phyloP scores from a whole-genome alignment of 495 filamentous ascomycete genomes.

The Aspergillus olivimuriae region DNA sequence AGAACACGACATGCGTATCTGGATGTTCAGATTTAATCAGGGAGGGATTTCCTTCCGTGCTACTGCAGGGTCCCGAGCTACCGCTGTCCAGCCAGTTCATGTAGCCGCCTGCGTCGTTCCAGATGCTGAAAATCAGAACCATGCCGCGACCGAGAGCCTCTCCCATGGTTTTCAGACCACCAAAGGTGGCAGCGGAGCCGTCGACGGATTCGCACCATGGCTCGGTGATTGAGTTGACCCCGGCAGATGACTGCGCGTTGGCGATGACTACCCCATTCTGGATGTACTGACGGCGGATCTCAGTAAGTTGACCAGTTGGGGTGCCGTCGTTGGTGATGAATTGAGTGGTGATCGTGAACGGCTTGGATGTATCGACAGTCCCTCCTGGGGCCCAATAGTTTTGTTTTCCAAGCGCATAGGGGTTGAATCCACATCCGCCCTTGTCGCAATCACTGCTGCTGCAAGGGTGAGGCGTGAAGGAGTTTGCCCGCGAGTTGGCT shows the following conservation, averaged over 20 bases:
- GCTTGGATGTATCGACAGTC: constrained; percentile 4
- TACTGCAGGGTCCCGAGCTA: constrained; percentile 51
- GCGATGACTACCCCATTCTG: constrained; percentile 2
- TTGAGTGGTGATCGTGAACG: constrained; percentile 5
- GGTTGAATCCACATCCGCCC: constrained; percentile 4
- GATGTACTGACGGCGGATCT: constrained; percentile 6
- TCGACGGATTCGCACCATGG: not conserved
- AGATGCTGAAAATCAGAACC: constrained; percentile 57
- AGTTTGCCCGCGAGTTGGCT: constrained; percentile 1
- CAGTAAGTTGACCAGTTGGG: not conserved
- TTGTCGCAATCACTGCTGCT: not conserved
- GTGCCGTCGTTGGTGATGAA: constrained; percentile 4
- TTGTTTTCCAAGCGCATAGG: not conserved
- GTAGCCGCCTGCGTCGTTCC: constrained; percentile 49
- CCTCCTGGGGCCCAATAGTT: constrained; percentile 1
- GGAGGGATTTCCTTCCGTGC: not conserved
- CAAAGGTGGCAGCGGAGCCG: not conserved
- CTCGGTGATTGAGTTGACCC: not conserved
- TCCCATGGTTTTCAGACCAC: constrained; percentile 2
- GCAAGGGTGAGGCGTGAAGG: constrained; percentile 2
- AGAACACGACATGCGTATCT: constrained; percentile 2
- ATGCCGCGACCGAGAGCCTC: constrained; percentile 46
- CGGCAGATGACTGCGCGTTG: not conserved
- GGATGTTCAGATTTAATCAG: not conserved
- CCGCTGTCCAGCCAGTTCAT: constrained; percentile 59